Conservation (phyloP, 2,329 filamentous ascomycete species). For the Mycocentrospora acerina region DNA sequence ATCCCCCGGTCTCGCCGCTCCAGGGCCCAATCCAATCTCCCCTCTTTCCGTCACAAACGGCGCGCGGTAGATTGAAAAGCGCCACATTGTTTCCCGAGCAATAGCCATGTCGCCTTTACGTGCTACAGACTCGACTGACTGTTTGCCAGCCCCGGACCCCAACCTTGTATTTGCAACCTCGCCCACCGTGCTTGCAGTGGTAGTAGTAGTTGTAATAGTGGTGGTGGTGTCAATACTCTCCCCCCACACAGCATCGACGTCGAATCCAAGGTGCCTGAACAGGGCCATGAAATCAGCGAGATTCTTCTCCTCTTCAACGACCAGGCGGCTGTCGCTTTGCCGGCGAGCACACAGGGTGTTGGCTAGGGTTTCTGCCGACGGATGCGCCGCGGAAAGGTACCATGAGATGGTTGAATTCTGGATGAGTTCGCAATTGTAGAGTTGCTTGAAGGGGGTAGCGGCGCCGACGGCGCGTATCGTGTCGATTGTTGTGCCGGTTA, state of each 20-base stretch:
- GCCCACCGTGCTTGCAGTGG: background rate
- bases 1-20: conserved; percentile 8
- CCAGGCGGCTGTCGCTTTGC: background rate
- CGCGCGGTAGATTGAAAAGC: conserved; percentile 9
- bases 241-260: background rate
- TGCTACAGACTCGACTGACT: too few relatives aligned
- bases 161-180: too few relatives aligned
- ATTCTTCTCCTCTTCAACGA: conserved; percentile 3
- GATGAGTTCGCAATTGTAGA: background rate
- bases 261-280: background rate
- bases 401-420: conserved; percentile 5
- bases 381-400: background rate
- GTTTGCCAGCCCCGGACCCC: too few relatives aligned
- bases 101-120: too few relatives aligned
- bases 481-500: conserved; percentile 10
- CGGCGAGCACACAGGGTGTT: conserved; percentile 10
- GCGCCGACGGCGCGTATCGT: conserved; percentile 1
- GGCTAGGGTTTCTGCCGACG: conserved; percentile 1
- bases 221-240: background rate
- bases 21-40: conserved; percentile 13
- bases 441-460: background rate
- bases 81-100: conserved; percentile 7
- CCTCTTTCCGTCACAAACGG: conserved; percentile 12
- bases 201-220: too few relatives aligned
- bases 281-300: conserved; percentile 10